Conservation (phyloP, 129 eudicot species). For the Flaveria robusta region DNA sequence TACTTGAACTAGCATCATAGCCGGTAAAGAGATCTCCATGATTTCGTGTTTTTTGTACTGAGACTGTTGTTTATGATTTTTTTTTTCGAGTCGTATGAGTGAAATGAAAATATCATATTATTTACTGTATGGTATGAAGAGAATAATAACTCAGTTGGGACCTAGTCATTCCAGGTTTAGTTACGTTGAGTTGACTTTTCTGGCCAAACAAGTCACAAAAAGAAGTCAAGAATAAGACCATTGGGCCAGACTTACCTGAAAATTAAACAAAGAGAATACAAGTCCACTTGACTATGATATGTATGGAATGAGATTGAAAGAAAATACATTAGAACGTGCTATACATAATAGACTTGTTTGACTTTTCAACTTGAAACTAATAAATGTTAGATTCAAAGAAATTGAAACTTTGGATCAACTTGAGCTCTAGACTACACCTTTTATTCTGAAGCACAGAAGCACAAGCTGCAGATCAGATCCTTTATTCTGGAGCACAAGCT, state of each 20-base stretch:
- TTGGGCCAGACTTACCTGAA: background rate
- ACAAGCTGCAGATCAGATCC: too few relatives aligned
- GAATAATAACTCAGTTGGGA: background rate
- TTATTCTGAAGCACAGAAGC: too few relatives aligned
- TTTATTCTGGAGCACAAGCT: too few relatives aligned
- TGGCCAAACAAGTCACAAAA: background rate
- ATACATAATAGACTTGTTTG: too few relatives aligned
- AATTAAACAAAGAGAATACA: constrained; percentile 3
- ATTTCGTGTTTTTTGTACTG: background rate
- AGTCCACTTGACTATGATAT: background rate
- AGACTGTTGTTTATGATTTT: background rate
- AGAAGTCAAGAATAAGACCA: background rate
- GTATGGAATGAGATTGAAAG: background rate
- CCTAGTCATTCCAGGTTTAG: too few relatives aligned
- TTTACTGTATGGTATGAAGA: background rate
- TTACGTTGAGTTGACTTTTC: background rate
- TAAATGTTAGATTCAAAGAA: too few relatives aligned
- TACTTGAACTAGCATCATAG: background rate
- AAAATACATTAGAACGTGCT: background rate
- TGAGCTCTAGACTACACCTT: too few relatives aligned
- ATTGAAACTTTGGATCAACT: too few relatives aligned
- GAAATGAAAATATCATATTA: background rate
- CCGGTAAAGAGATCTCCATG: background rate
- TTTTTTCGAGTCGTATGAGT: background rate
- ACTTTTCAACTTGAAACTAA: too few relatives aligned